phyloP scores from a whole-genome alignment of 129 eudicot genomes.

The Pseudognaphalium luteoalbum region DNA sequence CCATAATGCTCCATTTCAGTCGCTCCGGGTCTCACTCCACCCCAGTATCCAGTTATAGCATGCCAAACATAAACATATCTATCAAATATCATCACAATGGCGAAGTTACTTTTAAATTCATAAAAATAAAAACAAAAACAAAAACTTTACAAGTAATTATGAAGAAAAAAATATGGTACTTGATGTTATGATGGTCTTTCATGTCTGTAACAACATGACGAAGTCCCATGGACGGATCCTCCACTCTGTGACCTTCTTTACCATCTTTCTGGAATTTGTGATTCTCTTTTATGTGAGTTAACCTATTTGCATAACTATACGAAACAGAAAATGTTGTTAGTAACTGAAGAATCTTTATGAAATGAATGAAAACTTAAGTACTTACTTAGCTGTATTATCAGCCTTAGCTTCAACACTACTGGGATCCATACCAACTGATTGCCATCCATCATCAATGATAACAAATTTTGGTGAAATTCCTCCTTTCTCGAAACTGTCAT shows the following conservation, averaged over 20 bases:
- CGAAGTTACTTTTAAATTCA: neutral
- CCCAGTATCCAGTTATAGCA: slow-evolving; percentile 90
- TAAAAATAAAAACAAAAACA: neutral
- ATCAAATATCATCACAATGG: slow-evolving; percentile 8
- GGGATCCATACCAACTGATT: slow-evolving; percentile 81
- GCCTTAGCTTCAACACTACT: slow-evolving; percentile 46
- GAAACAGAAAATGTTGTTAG: slow-evolving; percentile 5
- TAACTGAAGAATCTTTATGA: neutral
- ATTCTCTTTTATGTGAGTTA: slow-evolving; percentile 82
- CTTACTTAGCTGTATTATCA: slow-evolving; percentile 80
- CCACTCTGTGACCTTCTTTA: slow-evolving; percentile 67
- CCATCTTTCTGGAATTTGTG: slow-evolving; percentile 90
- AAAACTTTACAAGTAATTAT: neutral
- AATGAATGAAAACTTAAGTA: slow-evolving; percentile 1
- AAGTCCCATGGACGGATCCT: slow-evolving; percentile 75
- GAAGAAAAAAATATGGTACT: slow-evolving; percentile 35
- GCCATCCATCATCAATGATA: slow-evolving; percentile 97
- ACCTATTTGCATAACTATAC: slow-evolving; percentile 79
- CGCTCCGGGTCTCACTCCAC: slow-evolving; percentile 80
- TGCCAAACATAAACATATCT: slow-evolving; percentile 96
- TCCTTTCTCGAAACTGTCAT: slow-evolving; percentile 72
- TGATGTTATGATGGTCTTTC: slow-evolving; percentile 60
- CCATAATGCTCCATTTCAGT: slow-evolving; percentile 72
- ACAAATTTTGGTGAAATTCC: slow-evolving; percentile 85
- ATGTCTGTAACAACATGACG: slow-evolving; percentile 62